Evolutionary conservation across 2,329 filamentous ascomycete genomes (phyloP).

Genomic region (Ophiocordyceps robertsii): DNA sequence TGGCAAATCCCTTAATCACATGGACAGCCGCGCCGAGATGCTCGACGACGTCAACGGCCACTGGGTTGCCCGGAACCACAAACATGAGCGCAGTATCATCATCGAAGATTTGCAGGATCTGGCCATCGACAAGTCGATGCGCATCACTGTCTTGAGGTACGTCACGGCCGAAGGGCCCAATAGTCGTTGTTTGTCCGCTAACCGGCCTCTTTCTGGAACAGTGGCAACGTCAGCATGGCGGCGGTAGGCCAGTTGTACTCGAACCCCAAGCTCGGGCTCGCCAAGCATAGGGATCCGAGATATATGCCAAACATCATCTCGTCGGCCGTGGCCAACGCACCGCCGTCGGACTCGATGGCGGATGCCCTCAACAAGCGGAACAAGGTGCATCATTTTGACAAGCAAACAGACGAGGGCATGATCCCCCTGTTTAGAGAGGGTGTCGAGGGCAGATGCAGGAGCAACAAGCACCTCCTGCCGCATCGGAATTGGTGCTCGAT

Average conservation of each 20-base stretch:
- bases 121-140: conserved; percentile 81
- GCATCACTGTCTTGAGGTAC: conserved; percentile 74
- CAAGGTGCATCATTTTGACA: conserved; percentile 60
- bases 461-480: conserved; percentile 80
- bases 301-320: conserved; percentile 97
- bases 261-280: conserved; percentile 63
- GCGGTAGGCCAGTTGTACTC: conserved; percentile 93
- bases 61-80: conserved; percentile 94
- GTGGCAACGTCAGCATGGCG: conserved; percentile 86
- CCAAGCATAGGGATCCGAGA: conserved; percentile 83
- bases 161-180: conserved; percentile 1
- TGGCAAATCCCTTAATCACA: conserved; percentile 70
- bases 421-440: conserved; percentile 85
- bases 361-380: conserved; percentile 91
- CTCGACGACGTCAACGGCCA: conserved; percentile 90
- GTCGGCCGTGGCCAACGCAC: conserved; percentile 86
- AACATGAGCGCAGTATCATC: conserved; percentile 73
- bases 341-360: conserved; percentile 74
- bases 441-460: conserved; percentile 76
- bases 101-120: conserved; percentile 88
- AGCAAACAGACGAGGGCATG: conserved; percentile 85
- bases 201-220: conserved; percentile 11
- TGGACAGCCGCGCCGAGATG: conserved; percentile 85
- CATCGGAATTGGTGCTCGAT: conserved; percentile 96
- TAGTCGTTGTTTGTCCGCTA: not conserved